Evolutionary conservation across 2,329 filamentous ascomycete species (phyloP).

Genomic region (Cyclaneusma minus): DNA sequence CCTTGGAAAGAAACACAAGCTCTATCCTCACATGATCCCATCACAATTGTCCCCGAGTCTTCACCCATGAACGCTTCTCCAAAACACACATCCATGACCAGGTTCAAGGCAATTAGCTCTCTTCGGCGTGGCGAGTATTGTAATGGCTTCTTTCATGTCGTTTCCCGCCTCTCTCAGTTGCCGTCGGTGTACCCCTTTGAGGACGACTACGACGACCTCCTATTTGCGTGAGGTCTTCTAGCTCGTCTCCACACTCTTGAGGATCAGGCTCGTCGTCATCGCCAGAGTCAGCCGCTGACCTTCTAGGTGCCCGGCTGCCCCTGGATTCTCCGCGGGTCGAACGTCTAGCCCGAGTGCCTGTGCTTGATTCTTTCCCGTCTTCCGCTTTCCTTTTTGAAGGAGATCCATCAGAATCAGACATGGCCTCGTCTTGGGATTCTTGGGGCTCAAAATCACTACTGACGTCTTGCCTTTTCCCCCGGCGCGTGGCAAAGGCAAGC

Average conservation of each 20-base stretch:
- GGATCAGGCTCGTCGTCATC: constrained; percentile 42
- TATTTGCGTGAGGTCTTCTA: constrained; percentile 40
- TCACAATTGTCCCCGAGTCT: no score
- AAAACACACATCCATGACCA: no score
- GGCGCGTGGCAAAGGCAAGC: no score
- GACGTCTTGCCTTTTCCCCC: no score
- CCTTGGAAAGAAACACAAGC: no score
- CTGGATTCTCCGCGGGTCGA: constrained; percentile 24
- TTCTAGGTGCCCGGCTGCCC: constrained; percentile 29
- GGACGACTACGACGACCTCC: constrained; percentile 28
- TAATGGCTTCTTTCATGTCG: no score
- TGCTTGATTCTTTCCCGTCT: constrained; percentile 28
- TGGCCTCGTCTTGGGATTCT: constrained; percentile 35
- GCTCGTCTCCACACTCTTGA: constrained; percentile 50
- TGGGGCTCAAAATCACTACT: constrained; percentile 20
- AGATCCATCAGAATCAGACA: constrained; percentile 22
- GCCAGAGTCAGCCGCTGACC: constrained; percentile 29
- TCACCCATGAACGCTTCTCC: no score
- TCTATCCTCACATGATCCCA: no score
- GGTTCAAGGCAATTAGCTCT: no score
- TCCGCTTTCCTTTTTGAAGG: constrained; percentile 20
- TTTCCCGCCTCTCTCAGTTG: no score
- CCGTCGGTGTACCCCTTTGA: no score
- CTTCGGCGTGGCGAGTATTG: no score
- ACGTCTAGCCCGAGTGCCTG: constrained; percentile 32